These are phyloP conservation scores for Zygoascus hellenicus DNA, from an alignment of 1,139 yeast species.

Conservation along the genomic window DNA sequence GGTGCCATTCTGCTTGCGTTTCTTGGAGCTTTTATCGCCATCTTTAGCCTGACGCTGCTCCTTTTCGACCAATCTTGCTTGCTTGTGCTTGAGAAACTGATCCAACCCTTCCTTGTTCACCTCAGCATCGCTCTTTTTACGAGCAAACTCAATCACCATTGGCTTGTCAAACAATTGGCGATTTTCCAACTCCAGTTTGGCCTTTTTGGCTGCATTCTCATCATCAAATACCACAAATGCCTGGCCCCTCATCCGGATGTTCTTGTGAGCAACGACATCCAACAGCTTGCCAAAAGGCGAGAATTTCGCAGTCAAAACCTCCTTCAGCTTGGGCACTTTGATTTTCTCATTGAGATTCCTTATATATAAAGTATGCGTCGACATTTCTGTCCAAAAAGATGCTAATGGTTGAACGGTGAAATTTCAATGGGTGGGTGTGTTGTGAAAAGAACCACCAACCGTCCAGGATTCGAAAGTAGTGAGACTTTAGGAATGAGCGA, in stretches of 20 bases:
- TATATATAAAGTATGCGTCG: slow-evolving; percentile 40
- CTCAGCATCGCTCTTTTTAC: slow-evolving; percentile 45
- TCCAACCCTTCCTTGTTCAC: slow-evolving; percentile 25
- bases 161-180: slow-evolving; percentile 48
- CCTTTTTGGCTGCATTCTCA: slow-evolving; percentile 43
- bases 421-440: neutral
- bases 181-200: slow-evolving; percentile 30
- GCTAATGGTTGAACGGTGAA: too few species aligned
- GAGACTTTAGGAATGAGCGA: neutral
- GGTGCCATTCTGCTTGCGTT: slow-evolving; percentile 6
- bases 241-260: slow-evolving; percentile 69
- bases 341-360: slow-evolving; percentile 70
- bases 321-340: slow-evolving; percentile 46
- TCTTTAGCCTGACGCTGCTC: slow-evolving; percentile 26
- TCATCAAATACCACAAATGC: slow-evolving; percentile 68
- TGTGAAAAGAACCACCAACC: neutral
- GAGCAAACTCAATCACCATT: slow-evolving; percentile 42
- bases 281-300: slow-evolving; percentile 45
- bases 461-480: neutral
- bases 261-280: slow-evolving; percentile 55
- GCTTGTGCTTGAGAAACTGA: slow-evolving; percentile 31
- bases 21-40: slow-evolving; percentile 12
- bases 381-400: too few species aligned
- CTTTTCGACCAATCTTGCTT: slow-evolving; percentile 29
- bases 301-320: slow-evolving; percentile 41